These are phyloP conservation scores for Penicillium sp. DNA, from an alignment of 2,329 filamentous ascomycete genomes.

Conservation along the genomic window DNA sequence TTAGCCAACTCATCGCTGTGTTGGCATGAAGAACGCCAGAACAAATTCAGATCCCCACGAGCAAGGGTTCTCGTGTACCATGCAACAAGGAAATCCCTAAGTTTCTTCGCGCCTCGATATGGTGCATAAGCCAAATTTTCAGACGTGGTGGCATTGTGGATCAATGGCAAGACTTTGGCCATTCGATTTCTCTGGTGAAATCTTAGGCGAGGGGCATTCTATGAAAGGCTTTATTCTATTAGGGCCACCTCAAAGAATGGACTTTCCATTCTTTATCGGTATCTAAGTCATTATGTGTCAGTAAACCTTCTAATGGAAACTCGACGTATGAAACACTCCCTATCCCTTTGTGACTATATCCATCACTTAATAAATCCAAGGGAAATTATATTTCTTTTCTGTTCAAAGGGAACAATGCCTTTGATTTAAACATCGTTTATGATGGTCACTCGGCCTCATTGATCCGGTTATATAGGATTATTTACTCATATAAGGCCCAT, in stretches of 20 bases:
- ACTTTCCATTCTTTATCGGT: neutral
- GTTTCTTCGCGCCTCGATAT: neutral
- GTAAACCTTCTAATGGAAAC: neutral
- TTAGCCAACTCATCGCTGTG: neutral
- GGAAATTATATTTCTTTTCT: neutral
- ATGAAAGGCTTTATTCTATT: neutral
- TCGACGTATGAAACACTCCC: neutral
- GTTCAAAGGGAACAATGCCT: neutral
- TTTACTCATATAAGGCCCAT: too few species aligned
- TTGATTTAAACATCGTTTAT: too few species aligned
- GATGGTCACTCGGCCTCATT: neutral
- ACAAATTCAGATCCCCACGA: neutral
- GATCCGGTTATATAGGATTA: neutral
- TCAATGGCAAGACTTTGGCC: neutral
- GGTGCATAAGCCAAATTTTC: neutral
- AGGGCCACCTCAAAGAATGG: neutral
- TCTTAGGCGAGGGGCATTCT: neutral
- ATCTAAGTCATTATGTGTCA: neutral
- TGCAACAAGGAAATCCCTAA: neutral
- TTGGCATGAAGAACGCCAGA: neutral
- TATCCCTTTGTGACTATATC: neutral
- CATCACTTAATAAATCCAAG: neutral
- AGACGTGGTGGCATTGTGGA: neutral
- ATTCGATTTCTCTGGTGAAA: neutral
- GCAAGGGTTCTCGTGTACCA: neutral